Conservation (phyloP, 1,139 yeast species). For the Hanseniaspora gamundiae region DNA sequence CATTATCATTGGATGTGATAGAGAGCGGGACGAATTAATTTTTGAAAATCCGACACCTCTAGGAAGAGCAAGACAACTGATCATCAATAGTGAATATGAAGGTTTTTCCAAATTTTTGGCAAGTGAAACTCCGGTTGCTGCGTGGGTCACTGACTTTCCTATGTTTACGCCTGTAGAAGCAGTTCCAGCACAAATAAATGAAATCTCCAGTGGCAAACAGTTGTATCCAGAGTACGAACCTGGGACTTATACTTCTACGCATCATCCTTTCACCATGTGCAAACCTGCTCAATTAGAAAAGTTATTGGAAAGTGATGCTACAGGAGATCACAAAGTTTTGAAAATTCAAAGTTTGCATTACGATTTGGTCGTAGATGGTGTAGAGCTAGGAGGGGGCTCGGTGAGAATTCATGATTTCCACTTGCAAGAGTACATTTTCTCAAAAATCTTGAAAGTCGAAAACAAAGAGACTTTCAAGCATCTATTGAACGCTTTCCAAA, state of each 20-base stretch:
- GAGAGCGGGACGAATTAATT: conserved; percentile 38
- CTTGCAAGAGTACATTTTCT: conserved; percentile 60
- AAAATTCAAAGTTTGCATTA: conserved; percentile 73
- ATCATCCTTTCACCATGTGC: conserved; percentile 96
- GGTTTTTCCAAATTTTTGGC: conserved; percentile 10
- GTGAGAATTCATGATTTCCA: conserved; percentile 82
- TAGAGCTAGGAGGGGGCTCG: conserved; percentile 95
- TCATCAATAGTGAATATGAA: conserved; percentile 37
- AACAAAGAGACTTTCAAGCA: conserved; percentile 73
- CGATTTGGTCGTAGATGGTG: conserved; percentile 87
- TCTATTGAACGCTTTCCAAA: conserved; percentile 61
- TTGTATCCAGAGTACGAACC: conserved; percentile 51
- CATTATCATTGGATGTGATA: conserved; percentile 58
- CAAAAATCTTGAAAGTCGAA: conserved; percentile 39
- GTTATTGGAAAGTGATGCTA: not conserved
- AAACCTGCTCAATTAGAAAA: conserved; percentile 19
- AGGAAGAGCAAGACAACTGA: conserved; percentile 72
- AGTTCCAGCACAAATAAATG: conserved; percentile 10
- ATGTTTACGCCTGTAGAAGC: conserved; percentile 59
- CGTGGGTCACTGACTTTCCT: conserved; percentile 89
- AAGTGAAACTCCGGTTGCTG: conserved; percentile 36
- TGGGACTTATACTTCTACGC: conserved; percentile 52
- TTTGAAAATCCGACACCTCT: conserved; percentile 95
- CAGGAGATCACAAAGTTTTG: conserved; percentile 21
- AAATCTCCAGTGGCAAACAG: conserved; percentile 12